phyloP scores from a whole-genome alignment of 2,329 filamentous ascomycete genomes.

The Epichloe uncinata region DNA sequence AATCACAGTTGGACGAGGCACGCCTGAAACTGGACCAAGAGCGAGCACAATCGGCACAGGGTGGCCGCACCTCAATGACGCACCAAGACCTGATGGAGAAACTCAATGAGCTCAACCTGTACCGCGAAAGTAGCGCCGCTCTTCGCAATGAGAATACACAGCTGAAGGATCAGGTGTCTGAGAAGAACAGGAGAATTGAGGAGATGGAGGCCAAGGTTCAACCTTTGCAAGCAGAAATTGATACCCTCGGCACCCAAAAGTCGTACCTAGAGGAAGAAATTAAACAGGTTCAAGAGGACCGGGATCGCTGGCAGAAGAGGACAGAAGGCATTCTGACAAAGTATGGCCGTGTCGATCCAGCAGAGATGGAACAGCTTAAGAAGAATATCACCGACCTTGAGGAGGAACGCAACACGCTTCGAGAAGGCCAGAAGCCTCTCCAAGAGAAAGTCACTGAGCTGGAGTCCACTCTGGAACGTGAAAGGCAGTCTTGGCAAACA shows the following conservation, averaged over 20 bases:
- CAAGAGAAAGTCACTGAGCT: conserved; percentile 39
- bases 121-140: conserved; percentile 87
- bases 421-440: conserved; percentile 36
- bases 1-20: conserved; percentile 78
- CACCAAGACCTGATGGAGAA: conserved; percentile 91
- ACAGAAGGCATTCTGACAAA: conserved; percentile 93
- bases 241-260: conserved; percentile 70
- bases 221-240: conserved; percentile 67
- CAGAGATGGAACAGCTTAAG: conserved; percentile 82
- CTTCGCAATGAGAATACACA: conserved; percentile 76
- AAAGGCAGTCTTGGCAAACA: conserved; percentile 40
- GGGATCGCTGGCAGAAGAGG: conserved; percentile 90
- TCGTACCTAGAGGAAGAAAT: conserved; percentile 78
- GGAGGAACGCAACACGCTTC: conserved; percentile 47
- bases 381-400: conserved; percentile 56
- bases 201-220: conserved; percentile 63
- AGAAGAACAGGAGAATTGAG: conserved; percentile 62
- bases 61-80: conserved; percentile 57
- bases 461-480: conserved; percentile 37
- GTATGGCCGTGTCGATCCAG: conserved; percentile 88
- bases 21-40: conserved; percentile 86
- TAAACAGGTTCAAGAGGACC: conserved; percentile 76
- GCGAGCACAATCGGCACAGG: conserved; percentile 61
- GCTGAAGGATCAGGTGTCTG: conserved; percentile 59
- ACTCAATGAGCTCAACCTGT: conserved; percentile 87